Conservation (phyloP, 306 rosid species). For the Trifolium dubium region DNA sequence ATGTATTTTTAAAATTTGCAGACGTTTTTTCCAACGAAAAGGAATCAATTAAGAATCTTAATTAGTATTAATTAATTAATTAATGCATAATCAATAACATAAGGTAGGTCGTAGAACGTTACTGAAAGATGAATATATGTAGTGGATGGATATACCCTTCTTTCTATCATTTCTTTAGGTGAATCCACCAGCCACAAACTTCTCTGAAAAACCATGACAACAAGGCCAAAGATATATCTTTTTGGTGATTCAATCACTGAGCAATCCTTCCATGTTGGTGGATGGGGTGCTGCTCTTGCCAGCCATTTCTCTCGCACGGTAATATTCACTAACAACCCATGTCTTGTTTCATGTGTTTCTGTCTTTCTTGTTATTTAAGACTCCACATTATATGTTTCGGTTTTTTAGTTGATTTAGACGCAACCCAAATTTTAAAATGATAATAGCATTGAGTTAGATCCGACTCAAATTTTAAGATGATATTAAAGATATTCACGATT, state of each 20-base stretch:
- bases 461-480: no score
- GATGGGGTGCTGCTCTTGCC: slow-evolving; percentile 91
- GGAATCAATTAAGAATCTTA: no score
- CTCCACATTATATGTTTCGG: neutral
- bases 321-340: neutral
- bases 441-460: no score
- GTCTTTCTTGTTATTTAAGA: neutral
- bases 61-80: no score
- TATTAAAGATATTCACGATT: no score
- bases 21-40: no score
- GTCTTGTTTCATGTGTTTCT: neutral
- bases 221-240: slow-evolving; percentile 74
- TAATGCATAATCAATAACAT: no score
- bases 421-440: no score
- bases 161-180: neutral
- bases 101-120: no score
- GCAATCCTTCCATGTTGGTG: slow-evolving; percentile 63
- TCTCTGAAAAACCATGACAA: neutral
- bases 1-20: no score
- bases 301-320: slow-evolving; percentile 77
- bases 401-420: no score
- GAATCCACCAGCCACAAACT: neutral
- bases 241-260: slow-evolving; percentile 92
- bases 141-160: neutral
- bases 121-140: no score